Evolutionary conservation across 2,329 filamentous ascomycete genomes (phyloP), one percentile per base, ranked within the genome.

Genomic region (Aspergillus latus): DNA sequence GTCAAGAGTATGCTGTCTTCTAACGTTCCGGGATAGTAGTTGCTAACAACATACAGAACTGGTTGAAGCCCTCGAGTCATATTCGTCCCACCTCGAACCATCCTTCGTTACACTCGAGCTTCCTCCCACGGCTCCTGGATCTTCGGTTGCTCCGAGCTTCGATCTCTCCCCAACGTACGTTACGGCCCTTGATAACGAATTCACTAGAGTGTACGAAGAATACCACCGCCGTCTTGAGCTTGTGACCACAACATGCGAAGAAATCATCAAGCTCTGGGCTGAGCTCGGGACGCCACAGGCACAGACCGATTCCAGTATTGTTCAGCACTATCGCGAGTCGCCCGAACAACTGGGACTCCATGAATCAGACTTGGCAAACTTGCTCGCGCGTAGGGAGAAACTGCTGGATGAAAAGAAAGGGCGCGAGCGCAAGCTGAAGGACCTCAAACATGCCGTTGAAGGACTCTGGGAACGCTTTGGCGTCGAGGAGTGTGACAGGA

Each of bases 301-400:
- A 29, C 93, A 97, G 72, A 95, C 93, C n/a, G 94, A 99, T 68
- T 83, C 82, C 56, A 81, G 84, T 16, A 95, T 99, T 60, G 88
- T 99, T 58, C 89, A 97, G 72, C 86, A 89, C 73, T 93, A 96
- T 72, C 88, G 90, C 59, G 90, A 97, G 58, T 84, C 92, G 4
- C 94, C 94, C 0, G 94, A 99, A 72, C 93, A 97, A 74, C 84
- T 99, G 28, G 94, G 95, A 7, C 80, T 99, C 32, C 93, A 96
- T 70, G 87, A 92, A 69, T 88, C 95, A 54, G 93, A 99, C 67
- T 76, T 99, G 29, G 80, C 81, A 13, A 83, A 88, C 29, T 81
- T 99, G 49, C 84, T 84, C 56, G 74, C 79, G 11, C 92, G 86
- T 77, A 87, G 89, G 59, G 92, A 97, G 62, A 92, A 89, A 69